Conservation (phyloP, 495 filamentous ascomycete genomes). For the Hyaloscypha hepaticicola region DNA sequence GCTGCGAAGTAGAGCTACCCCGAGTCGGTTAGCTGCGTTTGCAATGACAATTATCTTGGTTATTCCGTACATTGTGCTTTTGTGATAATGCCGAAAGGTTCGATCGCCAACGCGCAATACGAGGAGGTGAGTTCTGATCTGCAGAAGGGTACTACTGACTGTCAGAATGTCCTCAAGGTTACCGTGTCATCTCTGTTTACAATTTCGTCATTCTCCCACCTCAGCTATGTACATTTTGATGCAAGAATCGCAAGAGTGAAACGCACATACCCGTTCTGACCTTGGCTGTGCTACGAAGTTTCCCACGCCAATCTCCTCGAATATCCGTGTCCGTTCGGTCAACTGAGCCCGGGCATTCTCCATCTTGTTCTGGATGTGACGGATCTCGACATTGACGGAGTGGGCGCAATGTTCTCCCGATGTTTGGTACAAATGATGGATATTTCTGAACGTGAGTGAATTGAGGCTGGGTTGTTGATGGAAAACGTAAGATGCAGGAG, state of each 20-base stretch:
- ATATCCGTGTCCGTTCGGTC: not conserved
- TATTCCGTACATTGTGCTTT: conserved; percentile 40
- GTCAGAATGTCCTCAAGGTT: not conserved
- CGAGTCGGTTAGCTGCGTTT: not conserved
- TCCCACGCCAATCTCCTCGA: conserved; percentile 5
- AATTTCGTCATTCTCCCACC: not conserved
- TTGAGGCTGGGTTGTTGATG: not conserved
- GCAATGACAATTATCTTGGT: not conserved
- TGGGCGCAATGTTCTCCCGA: not conserved
- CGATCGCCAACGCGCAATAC: conserved; percentile 39
- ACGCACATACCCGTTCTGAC: conserved; percentile 6
- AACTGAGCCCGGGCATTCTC: not conserved
- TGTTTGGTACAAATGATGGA: not conserved
- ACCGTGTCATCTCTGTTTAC: too few species aligned
- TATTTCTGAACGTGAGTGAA: not conserved
- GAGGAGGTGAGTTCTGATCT: conserved; percentile 3
- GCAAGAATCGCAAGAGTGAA: not conserved
- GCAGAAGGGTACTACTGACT: conserved; percentile 5
- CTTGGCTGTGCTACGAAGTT: conserved; percentile 11
- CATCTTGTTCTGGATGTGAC: not conserved
- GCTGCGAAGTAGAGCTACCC: conserved; percentile 70
- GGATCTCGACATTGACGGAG: not conserved
- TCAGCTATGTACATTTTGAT: not conserved
- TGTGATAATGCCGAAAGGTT: conserved; percentile 53
- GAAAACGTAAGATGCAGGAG: not conserved